These are phyloP conservation scores for Exophiala dermatitidis DNA, from an alignment of 2,329 filamentous ascomycete genomes.

Conservation along the genomic window DNA sequence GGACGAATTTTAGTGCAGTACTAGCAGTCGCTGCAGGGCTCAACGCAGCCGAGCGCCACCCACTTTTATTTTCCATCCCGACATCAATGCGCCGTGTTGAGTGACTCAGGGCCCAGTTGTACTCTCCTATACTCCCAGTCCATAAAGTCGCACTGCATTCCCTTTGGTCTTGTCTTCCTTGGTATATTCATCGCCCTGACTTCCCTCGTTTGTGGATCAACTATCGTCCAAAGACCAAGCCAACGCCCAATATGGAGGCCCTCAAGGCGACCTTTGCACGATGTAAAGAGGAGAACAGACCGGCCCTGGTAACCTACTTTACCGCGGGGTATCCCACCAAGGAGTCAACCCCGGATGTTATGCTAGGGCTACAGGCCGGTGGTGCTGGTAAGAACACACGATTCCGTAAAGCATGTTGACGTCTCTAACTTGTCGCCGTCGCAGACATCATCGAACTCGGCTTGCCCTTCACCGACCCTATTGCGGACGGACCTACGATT, in stretches of 20 bases:
- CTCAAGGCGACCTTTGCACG: constrained; percentile 52
- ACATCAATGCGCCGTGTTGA: no score
- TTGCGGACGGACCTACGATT: constrained; percentile 94
- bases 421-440: constrained; percentile 11
- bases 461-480: constrained; percentile 94
- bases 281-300: constrained; percentile 54
- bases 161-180: no score
- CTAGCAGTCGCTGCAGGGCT: no score
- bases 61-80: no score
- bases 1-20: no score
- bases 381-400: constrained; percentile 63
- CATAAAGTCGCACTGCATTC: no score
- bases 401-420: not conserved
- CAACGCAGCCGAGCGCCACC: no score
- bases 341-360: constrained; percentile 73
- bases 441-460: constrained; percentile 91
- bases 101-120: no score
- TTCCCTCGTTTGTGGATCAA: no score
- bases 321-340: constrained; percentile 84
- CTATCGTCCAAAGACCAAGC: not conserved
- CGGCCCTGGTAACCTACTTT: constrained; percentile 90
- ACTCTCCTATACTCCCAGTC: no score
- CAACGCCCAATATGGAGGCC: constrained; percentile 41
- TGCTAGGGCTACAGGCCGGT: constrained; percentile 85
- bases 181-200: no score